Evolutionary conservation across 2,329 filamentous ascomycete species (phyloP).

Genomic region (Phoma sp.): DNA sequence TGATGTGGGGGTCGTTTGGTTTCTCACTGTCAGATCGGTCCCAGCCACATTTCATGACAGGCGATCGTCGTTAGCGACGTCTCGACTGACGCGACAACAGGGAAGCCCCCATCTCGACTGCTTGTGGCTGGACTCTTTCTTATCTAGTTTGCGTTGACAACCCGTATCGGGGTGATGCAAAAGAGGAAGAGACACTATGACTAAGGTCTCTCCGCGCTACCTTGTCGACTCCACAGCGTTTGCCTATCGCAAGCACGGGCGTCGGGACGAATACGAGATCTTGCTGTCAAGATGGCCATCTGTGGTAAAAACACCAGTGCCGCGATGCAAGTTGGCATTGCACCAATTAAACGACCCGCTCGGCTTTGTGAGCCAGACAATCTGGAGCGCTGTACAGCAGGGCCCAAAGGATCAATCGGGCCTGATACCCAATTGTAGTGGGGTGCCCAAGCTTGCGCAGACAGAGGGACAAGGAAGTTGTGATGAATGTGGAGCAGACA

Average conservation of each 20-base stretch:
- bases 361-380: background rate
- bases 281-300: slow-evolving; percentile 1
- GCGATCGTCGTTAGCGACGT: background rate
- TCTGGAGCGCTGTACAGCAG: slow-evolving; percentile 4
- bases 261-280: slow-evolving; percentile 9
- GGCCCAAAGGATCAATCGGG: background rate
- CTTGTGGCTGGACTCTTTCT: slow-evolving; percentile 14
- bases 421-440: slow-evolving; percentile 13
- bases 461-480: slow-evolving; percentile 7
- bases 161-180: slow-evolving; percentile 10
- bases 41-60: slow-evolving; percentile 6
- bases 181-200: slow-evolving; percentile 15
- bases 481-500: slow-evolving; percentile 26
- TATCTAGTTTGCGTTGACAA: slow-evolving; percentile 14
- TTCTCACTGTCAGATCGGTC: slow-evolving; percentile 15
- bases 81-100: background rate
- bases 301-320: background rate
- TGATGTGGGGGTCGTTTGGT: slow-evolving; percentile 7
- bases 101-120: background rate
- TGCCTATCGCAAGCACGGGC: slow-evolving; percentile 17
- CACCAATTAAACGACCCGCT: slow-evolving; percentile 3
- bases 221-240: slow-evolving; percentile 19
- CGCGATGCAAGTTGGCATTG: slow-evolving; percentile 1
- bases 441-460: slow-evolving; percentile 20
- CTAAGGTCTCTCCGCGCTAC: slow-evolving; percentile 22